Conservation (phyloP, 768 basidiomycete species). For the Boletus rufocinnamomeus region DNA sequence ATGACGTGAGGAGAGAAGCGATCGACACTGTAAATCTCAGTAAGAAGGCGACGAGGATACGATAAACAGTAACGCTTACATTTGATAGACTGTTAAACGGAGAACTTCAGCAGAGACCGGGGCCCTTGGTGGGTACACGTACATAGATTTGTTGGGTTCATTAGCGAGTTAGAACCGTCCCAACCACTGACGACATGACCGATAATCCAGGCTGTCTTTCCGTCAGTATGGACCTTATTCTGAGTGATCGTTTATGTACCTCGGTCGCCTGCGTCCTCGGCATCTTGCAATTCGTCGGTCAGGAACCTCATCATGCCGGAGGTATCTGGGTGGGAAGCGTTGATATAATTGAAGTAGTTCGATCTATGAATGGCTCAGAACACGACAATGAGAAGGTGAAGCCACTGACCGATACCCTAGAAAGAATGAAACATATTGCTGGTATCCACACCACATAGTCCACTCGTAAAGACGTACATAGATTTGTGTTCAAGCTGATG, state of each 20-base stretch:
- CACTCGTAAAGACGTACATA: slow-evolving; percentile 51
- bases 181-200: slow-evolving; percentile 64
- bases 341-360: slow-evolving; percentile 79
- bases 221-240: slow-evolving; percentile 11
- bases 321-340: slow-evolving; percentile 64
- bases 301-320: slow-evolving; percentile 79
- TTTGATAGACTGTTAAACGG: slow-evolving; percentile 45
- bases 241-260: slow-evolving; percentile 40
- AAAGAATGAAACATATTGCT: slow-evolving; percentile 3
- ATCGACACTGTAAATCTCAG: slow-evolving; percentile 51
- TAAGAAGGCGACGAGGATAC: background rate
- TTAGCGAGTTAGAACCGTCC: slow-evolving; percentile 69
- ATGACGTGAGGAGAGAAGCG: slow-evolving; percentile 80
- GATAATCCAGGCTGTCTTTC: slow-evolving; percentile 46
- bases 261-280: slow-evolving; percentile 74
- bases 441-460: background rate
- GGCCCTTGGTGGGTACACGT: slow-evolving; percentile 26
- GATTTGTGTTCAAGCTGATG: slow-evolving; percentile 74
- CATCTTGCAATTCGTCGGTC: slow-evolving; percentile 75
- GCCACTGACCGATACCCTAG: slow-evolving; percentile 36
- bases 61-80: slow-evolving; percentile 31
- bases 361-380: slow-evolving; percentile 39
- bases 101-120: slow-evolving; percentile 6
- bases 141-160: slow-evolving; percentile 72
- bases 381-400: slow-evolving; percentile 1